Conservation (phyloP, 2,329 filamentous ascomycete genomes). For the Trichoderma sp. region DNA sequence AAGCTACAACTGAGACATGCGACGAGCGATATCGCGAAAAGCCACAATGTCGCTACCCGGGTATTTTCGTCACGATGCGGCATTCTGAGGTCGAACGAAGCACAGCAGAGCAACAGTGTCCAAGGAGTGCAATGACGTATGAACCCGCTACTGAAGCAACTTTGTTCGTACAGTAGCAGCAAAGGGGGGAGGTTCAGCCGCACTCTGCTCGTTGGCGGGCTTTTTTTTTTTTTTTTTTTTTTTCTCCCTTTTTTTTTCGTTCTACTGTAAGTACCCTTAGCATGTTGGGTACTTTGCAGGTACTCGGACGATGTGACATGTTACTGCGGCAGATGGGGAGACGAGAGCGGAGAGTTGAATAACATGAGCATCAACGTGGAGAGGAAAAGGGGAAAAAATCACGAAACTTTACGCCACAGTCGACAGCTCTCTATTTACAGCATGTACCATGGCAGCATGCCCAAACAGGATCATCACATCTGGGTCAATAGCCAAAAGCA, state of each 20-base stretch:
- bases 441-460: background rate
- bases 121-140: slow-evolving; percentile 8
- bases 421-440: background rate
- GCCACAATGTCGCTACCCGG: slow-evolving; percentile 15
- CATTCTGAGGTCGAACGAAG: background rate
- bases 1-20: slow-evolving; percentile 1
- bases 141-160: background rate
- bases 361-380: no score
- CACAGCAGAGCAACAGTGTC: background rate
- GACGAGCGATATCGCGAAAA: slow-evolving; percentile 3
- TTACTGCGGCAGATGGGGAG: background rate
- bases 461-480: no score
- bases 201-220: background rate
- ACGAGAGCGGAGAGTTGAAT: background rate
- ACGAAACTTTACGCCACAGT: background rate
- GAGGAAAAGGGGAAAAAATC: background rate
- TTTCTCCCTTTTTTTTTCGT: no score
- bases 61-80: slow-evolving; percentile 4
- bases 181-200: background rate
- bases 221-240: background rate
- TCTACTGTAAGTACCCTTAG: no score
- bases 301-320: background rate
- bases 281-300: background rate
- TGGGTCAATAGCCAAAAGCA: background rate
- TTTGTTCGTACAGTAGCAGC: background rate